Evolutionary conservation across 352 stramenopile species (phyloP), one percentile per base, ranked within the genome.

Genomic region (Phytophthora hibernalis): DNA sequence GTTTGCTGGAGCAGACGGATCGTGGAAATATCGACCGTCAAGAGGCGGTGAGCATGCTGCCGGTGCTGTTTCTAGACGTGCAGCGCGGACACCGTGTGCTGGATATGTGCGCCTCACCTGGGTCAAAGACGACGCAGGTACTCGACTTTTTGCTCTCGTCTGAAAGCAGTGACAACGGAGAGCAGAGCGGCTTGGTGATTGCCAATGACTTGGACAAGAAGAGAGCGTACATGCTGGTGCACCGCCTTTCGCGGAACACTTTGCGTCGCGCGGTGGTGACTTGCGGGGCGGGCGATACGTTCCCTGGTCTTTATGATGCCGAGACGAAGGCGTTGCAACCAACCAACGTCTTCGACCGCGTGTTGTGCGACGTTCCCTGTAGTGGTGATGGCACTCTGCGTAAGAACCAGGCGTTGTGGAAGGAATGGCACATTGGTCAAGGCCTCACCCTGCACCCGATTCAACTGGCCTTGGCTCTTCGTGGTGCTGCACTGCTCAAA

Each of bases 41-140:
- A 70, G 98, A 99, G 68, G 85, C 98, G 7, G 98, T 99, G 53
- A 98, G 89, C 64, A 99, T 99, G 97, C 81, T 99, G 16, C 98
- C 98, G 0, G 97, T 98, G 28, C 77, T 99, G 21, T 98, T 99
- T 62, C 84, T 99, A 22, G 79, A 98, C 64, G 93, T 98, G 6
- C 68, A 98, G 45, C 86, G 83, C 2, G 70, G 91, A 56, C 86
- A 99, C 61, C 70, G 59, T 31, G 85, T 93, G 44, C 73, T 95
- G 24, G 86, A 96, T 60, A 94, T 96, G 85, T 95, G 87, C 62
- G 97, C 98, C 13, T 98, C 98, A n/a, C 98, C 98, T 0, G 98
- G 98, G 15, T 98, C 92, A 44, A 99, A 99, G 76, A 99, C 98
- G 21, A 97, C 92, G 42, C 97, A 99, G 75, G 83, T 99, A 51